Evolutionary conservation across 176 grass and related monocot genomes (phyloP), one percentile per base, ranked within the genome.

Genomic region (Aechmea fasciata): DNA sequence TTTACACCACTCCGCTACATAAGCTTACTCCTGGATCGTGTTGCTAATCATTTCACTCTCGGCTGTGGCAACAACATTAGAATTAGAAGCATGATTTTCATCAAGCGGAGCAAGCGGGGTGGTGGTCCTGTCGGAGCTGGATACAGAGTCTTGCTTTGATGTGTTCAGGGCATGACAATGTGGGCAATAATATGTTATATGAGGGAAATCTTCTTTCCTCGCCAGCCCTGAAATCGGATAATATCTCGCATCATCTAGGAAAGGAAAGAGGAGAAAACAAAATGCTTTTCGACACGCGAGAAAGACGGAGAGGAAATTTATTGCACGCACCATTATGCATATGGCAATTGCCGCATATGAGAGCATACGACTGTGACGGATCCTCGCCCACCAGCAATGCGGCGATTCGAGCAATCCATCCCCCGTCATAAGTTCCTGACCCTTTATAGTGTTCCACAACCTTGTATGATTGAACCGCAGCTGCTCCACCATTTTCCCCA

Each of bases 271-370:
- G 5, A 67, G 11, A 48, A 17, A 67, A 47, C 13, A 2, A 47
- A 50, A 59, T 28, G 55, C 55, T 61, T 22, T 19, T 61, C 1
- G 9, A 10, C 15, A 3, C 20, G 7, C 13, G 20, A 61, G 9
- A 61, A 10, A 11, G 6, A 61, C 10, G 20, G 4, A 15, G 3
- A 2, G 55, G 33, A 61, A 10, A 15, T 79, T 69, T 25, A 70
- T 64, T 51, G 22, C 24, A 71, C 84, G 1, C 25, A 97, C 94
- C 94, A 76, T 99, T 99, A 76, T 99, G 94, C 94, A 99, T 93
- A 77, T 80, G 80, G 69, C 94, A 99, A 68, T 85, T 93, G 28
- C 94, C 90, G 84, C 94, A 99, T 51, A 99, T 99, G 70, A 99
- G 85, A 62, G 94, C 94, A 19, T 99, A 99, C 0, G 90, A 90